Percentiles rank a stretch among this genome's conserved stretches.
Conservation (phyloP, 2,329 filamentous ascomycete genomes). For the Lecanicillium sp. region DNA sequence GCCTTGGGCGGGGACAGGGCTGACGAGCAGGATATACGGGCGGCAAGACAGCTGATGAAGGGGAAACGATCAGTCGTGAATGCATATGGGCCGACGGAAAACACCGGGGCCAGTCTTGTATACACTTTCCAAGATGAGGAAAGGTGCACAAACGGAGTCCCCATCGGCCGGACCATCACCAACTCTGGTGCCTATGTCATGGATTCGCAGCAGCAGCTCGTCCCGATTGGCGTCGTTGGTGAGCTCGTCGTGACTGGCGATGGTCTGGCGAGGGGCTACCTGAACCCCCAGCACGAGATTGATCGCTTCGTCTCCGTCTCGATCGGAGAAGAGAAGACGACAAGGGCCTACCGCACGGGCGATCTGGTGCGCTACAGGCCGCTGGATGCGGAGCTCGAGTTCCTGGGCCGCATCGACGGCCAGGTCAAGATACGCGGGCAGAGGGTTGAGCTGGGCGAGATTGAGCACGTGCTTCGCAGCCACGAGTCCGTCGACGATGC, state of each 20-base stretch:
- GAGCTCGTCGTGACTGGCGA: conserved; percentile 23
- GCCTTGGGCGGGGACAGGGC: conserved; percentile 28
- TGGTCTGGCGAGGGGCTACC: conserved; percentile 18
- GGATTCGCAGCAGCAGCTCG: conserved; percentile 17
- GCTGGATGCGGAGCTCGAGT: conserved; percentile 21
- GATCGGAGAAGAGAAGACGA: no score
- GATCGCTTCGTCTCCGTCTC: no score
- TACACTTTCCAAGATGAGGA: conserved; percentile 9
- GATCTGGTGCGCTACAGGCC: conserved; percentile 21
- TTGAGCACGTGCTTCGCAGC: no score
- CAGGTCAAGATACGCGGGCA: conserved; percentile 27
- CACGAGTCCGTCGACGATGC: no score
- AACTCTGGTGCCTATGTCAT: conserved; percentile 20
- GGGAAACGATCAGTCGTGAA: conserved; percentile 15
- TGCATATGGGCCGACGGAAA: conserved; percentile 21
- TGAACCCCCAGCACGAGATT: conserved; percentile 8
- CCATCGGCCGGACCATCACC: conserved; percentile 17
- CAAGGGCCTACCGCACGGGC: conserved; percentile 24
- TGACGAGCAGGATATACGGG: not conserved
- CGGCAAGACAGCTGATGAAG: not conserved
- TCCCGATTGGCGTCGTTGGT: conserved; percentile 19
- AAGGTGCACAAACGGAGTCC: conserved; percentile 16
- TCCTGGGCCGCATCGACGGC: conserved; percentile 23
- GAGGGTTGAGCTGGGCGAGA: conserved; percentile 25
- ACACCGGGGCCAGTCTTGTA: conserved; percentile 15